Evolutionary conservation across 441 rosid species (phyloP).

Genomic region (Adansonia rubrostipa): DNA sequence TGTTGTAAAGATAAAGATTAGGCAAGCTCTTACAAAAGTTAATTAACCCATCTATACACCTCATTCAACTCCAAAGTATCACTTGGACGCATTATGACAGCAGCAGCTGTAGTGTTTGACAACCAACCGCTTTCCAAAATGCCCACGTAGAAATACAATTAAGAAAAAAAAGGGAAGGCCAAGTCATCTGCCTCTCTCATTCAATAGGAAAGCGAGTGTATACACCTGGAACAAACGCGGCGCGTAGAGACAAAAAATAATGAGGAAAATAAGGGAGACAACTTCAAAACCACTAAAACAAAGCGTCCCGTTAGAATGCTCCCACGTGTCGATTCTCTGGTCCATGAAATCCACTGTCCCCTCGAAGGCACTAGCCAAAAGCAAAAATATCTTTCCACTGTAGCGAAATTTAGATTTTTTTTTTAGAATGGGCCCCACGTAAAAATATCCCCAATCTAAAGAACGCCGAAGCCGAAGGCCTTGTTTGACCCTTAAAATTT

Average conservation of each 20-base stretch:
- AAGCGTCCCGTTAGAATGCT: not conserved
- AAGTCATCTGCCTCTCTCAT: not conserved
- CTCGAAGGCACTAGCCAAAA: conserved; percentile 14
- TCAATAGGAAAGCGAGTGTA: not conserved
- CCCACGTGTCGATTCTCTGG: conserved; percentile 36
- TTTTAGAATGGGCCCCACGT: not conserved
- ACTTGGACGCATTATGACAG: not conserved
- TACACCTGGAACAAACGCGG: no score
- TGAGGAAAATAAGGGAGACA: not conserved
- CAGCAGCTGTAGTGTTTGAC: not conserved
- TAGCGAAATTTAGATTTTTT: not conserved
- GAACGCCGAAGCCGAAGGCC: not conserved
- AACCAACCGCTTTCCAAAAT: not conserved
- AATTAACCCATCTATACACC: no score
- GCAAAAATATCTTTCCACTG: conserved; percentile 35
- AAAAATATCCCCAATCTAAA: conserved; percentile 9
- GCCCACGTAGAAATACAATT: not conserved
- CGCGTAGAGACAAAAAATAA: not conserved
- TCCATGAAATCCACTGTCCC: conserved; percentile 29
- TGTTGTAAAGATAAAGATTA: no score
- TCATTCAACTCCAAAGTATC: not conserved
- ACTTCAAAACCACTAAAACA: conserved; percentile 21
- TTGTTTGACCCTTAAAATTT: not conserved
- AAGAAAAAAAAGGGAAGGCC: not conserved
- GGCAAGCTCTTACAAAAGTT: no score